Evolutionary conservation across 140 eudicot genomes (phyloP), one percentile per base, ranked within the genome.

Genomic region (Cichorium intybus): DNA sequence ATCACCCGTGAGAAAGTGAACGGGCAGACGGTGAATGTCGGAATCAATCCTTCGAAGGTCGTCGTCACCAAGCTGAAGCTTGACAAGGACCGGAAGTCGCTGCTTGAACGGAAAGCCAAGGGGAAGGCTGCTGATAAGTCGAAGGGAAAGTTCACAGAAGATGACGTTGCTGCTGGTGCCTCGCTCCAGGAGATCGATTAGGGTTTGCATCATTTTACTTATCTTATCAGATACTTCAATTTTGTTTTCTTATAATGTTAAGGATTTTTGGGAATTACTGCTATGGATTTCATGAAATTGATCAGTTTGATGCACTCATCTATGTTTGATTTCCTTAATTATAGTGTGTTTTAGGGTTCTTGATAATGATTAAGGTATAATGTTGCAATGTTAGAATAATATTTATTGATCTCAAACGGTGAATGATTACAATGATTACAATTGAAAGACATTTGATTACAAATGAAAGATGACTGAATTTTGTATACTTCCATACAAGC

Each of bases 1-100:
- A 83, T 83, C 56, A 83, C 89, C 24, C 68, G 89, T 15, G 89
- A 83, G 85, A 83, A 83, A 51, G 89, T 83, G 0, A 83, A 83
- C 16, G 89, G 89, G 0, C 82, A 83, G 18, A 83, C 89, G 16
- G 89, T 83, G 9, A 82, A 82, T 6, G 88, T 82, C 0, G 88
- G 88, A 2, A 60, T 82, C 27, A 73, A 82, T 55, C 82, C 88
- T 5, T 82, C 88, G 0, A 82, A 82, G 71, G 85, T 79, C 3
- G 82, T 79, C 0, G 76, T 79, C 15, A 79, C 80, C 2, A 82
- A 82, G 80, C 59, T 82, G 46, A 70, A 63, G 57, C 74, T 82
- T 34, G 88, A 82, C 7, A 82, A 82, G 75, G 88, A 82, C 8
- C 29, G 88, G 64, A 83, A 76, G 70, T 63, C 77, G 45, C 67